A percentile compares a stretch with the other conserved stretches of the same genome.
Evolutionary conservation across 345 rosid species (phyloP).

Genomic region (Streptanthus diversifolius): DNA sequence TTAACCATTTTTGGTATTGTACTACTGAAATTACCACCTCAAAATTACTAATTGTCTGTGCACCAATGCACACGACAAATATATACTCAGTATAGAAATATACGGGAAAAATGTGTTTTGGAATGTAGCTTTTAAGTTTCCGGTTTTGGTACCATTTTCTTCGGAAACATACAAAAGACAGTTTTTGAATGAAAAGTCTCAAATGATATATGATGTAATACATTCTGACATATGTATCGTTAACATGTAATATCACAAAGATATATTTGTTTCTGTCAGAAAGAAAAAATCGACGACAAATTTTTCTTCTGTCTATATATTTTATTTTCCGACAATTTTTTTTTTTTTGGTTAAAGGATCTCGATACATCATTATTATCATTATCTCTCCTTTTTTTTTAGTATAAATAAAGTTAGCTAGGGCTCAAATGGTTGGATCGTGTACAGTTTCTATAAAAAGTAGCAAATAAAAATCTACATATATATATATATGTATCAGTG

Average conservation of each 20-base stretch:
- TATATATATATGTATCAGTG: not conserved
- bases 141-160: constrained; percentile 4
- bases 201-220: not conserved
- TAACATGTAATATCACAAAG: not conserved
- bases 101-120: constrained; percentile 28
- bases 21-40: not conserved
- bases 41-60: not conserved
- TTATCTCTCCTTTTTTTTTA: not conserved
- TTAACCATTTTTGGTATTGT: not conserved
- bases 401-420: not conserved
- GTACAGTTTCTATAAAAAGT: not conserved
- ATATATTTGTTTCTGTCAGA: constrained; percentile 3
- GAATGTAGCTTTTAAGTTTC: constrained; percentile 27
- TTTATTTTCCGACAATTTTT: too few relatives aligned
- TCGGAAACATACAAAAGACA: constrained; percentile 10
- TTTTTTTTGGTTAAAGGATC: not conserved
- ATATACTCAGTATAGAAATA: not conserved
- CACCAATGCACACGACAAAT: not conserved
- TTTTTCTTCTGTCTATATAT: not conserved
- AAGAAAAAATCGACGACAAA: not conserved
- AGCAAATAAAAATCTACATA: not conserved
- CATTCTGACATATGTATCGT: not conserved
- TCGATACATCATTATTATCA: not conserved
- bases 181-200: not conserved
- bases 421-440: not conserved